Conservation (phyloP, 805 yeast species). For the Suhomyces sp. region DNA sequence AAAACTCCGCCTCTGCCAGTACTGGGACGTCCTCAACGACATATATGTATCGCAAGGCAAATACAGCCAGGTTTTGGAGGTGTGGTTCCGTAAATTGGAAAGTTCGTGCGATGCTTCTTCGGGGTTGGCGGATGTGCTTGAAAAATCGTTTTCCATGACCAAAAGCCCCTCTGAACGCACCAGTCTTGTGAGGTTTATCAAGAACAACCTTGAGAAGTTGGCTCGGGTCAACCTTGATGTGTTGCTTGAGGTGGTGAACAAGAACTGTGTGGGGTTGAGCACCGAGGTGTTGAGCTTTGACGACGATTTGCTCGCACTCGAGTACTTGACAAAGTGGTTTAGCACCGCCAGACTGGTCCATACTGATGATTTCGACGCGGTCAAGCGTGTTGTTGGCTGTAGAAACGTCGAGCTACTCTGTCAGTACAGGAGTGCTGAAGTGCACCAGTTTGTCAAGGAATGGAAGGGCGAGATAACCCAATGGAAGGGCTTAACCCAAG, state of each 20-base stretch:
- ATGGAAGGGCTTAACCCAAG: too few relatives aligned
- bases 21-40: conserved; percentile 55
- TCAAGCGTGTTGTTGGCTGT: not conserved
- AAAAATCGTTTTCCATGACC: conserved; percentile 19
- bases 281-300: conserved; percentile 28
- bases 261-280: conserved; percentile 40
- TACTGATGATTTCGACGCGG: not conserved
- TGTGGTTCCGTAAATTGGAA: conserved; percentile 40
- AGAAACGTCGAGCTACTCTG: conserved; percentile 21
- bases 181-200: conserved; percentile 21
- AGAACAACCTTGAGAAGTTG: conserved; percentile 22
- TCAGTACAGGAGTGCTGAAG: conserved; percentile 11
- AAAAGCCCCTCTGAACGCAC: conserved; percentile 20
- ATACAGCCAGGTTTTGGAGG: conserved; percentile 50
- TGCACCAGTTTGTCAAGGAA: conserved; percentile 14
- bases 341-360: not conserved
- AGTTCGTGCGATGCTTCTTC: conserved; percentile 6
- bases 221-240: conserved; percentile 14
- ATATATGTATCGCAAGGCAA: conserved; percentile 54
- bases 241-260: conserved; percentile 3
- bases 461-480: conserved; percentile 3
- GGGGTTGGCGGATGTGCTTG: conserved; percentile 20
- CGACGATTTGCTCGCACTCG: conserved; percentile 11
- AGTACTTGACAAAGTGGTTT: conserved; percentile 1
- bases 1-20: conserved; percentile 52